phyloP scores from a whole-genome alignment of 208 protist genomes.

The Acanthamoeba quina region DNA sequence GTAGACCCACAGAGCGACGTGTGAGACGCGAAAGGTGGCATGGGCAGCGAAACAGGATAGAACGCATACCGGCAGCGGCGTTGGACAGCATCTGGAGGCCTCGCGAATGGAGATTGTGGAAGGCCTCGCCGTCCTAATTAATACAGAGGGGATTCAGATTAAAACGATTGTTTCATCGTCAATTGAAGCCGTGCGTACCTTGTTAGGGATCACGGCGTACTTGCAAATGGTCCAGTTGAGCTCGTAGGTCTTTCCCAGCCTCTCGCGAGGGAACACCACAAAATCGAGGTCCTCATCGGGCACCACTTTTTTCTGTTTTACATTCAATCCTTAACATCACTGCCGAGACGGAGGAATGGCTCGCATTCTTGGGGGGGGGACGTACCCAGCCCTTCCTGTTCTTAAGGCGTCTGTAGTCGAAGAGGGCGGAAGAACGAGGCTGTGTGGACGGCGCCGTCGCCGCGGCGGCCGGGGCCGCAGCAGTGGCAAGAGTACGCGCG shows the following conservation, averaged over 20 bases:
- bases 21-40: background rate
- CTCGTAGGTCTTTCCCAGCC: conserved; percentile 51
- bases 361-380: background rate
- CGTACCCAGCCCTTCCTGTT: conserved; percentile 69
- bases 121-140: conserved; percentile 51
- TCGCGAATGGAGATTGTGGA: conserved; percentile 69
- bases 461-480: background rate
- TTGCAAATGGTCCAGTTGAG: conserved; percentile 73
- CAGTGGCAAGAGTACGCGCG: conserved; percentile 5
- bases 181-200: background rate
- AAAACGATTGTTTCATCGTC: background rate
- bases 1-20: background rate
- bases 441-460: background rate
- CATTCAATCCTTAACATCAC: background rate
- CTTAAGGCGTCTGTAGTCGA: conserved; percentile 70
- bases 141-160: background rate
- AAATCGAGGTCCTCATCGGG: conserved; percentile 46
- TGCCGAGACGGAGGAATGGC: background rate
- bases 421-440: conserved; percentile 17
- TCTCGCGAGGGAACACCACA: conserved; percentile 57
- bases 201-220: conserved; percentile 66
- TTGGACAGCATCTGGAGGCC: conserved; percentile 53
- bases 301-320: conserved; percentile 43
- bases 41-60: background rate
- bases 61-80: conserved; percentile 8